These are phyloP conservation scores for Chlamydomonas sp. DNA, from an alignment of 139 green algal species.

Conservation along the genomic window DNA sequence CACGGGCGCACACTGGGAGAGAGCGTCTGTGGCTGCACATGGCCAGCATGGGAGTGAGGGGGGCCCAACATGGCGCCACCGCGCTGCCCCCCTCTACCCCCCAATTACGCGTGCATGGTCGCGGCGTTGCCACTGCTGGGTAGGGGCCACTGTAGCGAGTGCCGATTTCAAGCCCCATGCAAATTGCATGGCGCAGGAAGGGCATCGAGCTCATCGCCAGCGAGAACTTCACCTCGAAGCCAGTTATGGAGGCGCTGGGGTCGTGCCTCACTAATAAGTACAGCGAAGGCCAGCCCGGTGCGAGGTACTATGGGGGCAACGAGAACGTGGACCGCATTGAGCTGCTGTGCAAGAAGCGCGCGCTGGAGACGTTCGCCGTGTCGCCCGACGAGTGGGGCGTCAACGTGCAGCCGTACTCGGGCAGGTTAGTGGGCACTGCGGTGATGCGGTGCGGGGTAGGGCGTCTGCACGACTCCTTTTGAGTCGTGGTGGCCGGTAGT, in stretches of 20 bases:
- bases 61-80: too few relatives aligned
- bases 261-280: slow-evolving; percentile 99
- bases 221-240: slow-evolving; percentile 93
- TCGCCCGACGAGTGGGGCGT: slow-evolving; percentile 87
- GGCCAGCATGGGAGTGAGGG: neutral
- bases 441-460: neutral
- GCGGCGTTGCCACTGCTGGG: neutral
- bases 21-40: neutral
- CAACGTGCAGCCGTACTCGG: slow-evolving; percentile 94
- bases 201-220: slow-evolving; percentile 97
- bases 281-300: slow-evolving; percentile 86
- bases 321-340: slow-evolving; percentile 83
- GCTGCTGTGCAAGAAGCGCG: slow-evolving; percentile 70
- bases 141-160: neutral
- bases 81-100: neutral
- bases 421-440: slow-evolving; percentile 72
- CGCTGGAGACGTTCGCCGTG: slow-evolving; percentile 79
- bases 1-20: too few relatives aligned
- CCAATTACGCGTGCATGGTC: neutral
- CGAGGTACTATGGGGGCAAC: slow-evolving; percentile 96
- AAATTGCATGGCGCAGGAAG: slow-evolving; percentile 48
- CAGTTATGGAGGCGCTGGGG: slow-evolving; percentile 92
- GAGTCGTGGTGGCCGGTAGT: too few relatives aligned
- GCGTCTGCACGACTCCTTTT: too few relatives aligned
- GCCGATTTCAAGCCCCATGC: neutral